These are phyloP conservation scores for Trichoderma reesei DNA, from an alignment of 495 filamentous ascomycete genomes.

Conservation along the genomic window DNA sequence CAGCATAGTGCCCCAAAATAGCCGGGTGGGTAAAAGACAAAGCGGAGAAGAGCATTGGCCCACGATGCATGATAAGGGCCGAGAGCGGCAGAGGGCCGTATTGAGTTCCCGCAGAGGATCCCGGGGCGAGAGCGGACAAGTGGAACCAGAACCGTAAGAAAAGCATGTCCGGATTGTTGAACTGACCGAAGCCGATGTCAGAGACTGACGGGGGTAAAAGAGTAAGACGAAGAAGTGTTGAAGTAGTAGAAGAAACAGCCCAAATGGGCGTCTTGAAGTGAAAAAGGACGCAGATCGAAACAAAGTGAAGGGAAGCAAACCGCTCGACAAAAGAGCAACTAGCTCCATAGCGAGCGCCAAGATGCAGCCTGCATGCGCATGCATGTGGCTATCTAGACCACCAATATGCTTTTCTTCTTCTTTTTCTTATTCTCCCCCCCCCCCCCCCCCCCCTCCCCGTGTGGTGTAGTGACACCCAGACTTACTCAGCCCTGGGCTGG, in stretches of 20 bases:
- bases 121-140: background rate
- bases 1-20: background rate
- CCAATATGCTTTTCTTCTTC: background rate
- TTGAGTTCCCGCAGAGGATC: background rate
- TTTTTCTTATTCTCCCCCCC: background rate
- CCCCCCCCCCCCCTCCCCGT: too few species aligned
- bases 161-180: background rate
- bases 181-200: background rate
- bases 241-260: background rate
- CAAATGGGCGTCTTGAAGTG: too few species aligned
- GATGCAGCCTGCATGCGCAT: background rate
- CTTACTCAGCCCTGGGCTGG: background rate
- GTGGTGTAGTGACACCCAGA: too few species aligned
- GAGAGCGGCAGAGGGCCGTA: background rate
- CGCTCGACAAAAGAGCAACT: background rate
- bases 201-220: background rate
- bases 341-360: background rate
- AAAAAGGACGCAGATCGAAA: too few species aligned
- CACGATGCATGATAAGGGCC: background rate
- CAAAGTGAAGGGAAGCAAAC: background rate
- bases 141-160: background rate
- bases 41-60: background rate
- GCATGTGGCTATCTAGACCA: background rate
- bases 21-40: conserved; percentile 1
- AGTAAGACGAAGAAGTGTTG: background rate